Conservation (phyloP, 2,329 filamentous ascomycete species). For the Chlorencoelia australis region DNA sequence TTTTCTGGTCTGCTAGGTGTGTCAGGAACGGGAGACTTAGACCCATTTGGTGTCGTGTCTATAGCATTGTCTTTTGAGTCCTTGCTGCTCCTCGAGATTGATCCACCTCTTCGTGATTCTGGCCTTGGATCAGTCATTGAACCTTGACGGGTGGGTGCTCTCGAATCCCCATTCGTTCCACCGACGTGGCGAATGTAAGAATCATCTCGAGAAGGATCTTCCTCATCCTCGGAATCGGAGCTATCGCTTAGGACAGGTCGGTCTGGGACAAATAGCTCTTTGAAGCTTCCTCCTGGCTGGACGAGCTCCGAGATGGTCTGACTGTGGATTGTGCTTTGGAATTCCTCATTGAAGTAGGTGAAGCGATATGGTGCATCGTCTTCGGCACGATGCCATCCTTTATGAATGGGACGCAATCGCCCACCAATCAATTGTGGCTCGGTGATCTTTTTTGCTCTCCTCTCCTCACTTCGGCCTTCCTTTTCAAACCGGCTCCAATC, state of each 20-base stretch:
- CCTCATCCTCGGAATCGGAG: conserved; percentile 50
- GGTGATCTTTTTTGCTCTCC: conserved; percentile 81
- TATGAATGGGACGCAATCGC: conserved; percentile 68
- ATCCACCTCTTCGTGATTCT: conserved; percentile 12
- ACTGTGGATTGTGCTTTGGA: conserved; percentile 91
- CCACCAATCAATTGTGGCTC: conserved; percentile 91
- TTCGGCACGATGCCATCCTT: conserved; percentile 75
- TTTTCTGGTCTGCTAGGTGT: conserved; percentile 26
- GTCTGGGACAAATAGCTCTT: conserved; percentile 83
- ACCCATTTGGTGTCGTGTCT: conserved; percentile 17
- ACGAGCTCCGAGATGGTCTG: conserved; percentile 90
- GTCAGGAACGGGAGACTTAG: conserved; percentile 11
- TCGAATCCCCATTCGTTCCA: conserved; percentile 33
- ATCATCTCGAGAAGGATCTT: conserved; percentile 27
- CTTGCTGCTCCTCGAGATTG: no score
- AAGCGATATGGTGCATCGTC: conserved; percentile 91
- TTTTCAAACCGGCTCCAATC: conserved; percentile 90
- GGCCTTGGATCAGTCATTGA: conserved; percentile 19
- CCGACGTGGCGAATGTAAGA: conserved; percentile 22
- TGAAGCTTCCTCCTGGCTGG: conserved; percentile 74
- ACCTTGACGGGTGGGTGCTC: conserved; percentile 33
- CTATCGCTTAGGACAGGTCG: conserved; percentile 66
- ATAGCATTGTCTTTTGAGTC: conserved; percentile 15
- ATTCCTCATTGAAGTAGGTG: conserved; percentile 97
- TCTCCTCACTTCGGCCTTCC: conserved; percentile 71